Evolutionary conservation across 768 basidiomycete genomes (phyloP).

Genomic region (Xerocomus brunneocitrinus): DNA sequence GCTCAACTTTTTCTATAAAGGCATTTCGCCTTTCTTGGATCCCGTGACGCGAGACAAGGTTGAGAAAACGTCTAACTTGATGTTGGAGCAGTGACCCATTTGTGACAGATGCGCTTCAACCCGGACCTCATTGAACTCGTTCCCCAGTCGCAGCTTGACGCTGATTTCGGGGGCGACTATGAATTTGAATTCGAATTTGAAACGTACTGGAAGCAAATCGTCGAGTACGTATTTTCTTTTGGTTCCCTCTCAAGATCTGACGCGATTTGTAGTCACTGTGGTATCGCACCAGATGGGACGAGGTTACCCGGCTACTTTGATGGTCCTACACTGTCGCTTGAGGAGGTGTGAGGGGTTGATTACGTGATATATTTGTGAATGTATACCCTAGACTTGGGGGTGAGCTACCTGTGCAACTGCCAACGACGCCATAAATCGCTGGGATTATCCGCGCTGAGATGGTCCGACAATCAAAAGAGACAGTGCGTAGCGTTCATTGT

Average conservation of each 20-base stretch:
- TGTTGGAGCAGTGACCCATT: neutral
- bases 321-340: constrained; percentile 9
- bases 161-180: constrained; percentile 77
- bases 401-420: constrained; percentile 16
- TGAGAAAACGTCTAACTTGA: neutral
- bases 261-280: constrained; percentile 42
- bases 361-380: constrained; percentile 22
- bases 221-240: constrained; percentile 43
- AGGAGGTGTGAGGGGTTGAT: constrained; percentile 12
- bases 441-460: constrained; percentile 26
- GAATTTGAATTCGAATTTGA: constrained; percentile 69
- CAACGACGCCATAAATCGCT: constrained; percentile 23
- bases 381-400: constrained; percentile 9
- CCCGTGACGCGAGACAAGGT: constrained; percentile 88
- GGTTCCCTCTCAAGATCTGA: constrained; percentile 1
- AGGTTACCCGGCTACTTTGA: constrained; percentile 34
- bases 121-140: constrained; percentile 75
- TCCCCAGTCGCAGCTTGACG: constrained; percentile 70
- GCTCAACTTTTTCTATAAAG: constrained; percentile 75
- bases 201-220: constrained; percentile 75
- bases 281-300: constrained; percentile 53
- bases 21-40: constrained; percentile 81
- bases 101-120: constrained; percentile 77
- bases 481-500: constrained; percentile 26
- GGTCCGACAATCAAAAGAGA: constrained; percentile 33